Percentiles rank a stretch among this genome's conserved stretches.
Evolutionary conservation across 2,329 filamentous ascomycete genomes (phyloP).

Genomic region (Scedosporium aurantiacum): DNA sequence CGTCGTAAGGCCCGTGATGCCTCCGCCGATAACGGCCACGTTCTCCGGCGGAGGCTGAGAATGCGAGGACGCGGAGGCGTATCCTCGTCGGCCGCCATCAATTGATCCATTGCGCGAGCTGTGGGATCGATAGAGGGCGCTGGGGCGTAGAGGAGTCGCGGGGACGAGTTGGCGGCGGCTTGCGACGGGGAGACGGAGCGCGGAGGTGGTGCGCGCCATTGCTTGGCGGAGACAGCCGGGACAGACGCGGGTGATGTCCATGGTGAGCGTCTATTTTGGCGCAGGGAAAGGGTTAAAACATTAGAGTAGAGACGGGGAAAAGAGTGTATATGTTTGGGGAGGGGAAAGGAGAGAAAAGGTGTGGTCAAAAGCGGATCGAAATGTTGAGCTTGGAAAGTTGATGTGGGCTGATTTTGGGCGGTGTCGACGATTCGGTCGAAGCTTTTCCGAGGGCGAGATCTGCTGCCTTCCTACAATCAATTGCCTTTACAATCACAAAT

Average conservation of each 20-base stretch:
- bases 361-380: neutral
- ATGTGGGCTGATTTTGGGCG: neutral
- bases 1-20: slow-evolving; percentile 69
- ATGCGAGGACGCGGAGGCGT: neutral
- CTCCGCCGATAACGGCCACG: slow-evolving; percentile 66
- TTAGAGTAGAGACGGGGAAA: neutral
- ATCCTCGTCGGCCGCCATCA: neutral
- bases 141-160: neutral
- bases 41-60: slow-evolving; percentile 14
- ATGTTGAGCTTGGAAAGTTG: neutral
- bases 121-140: neutral
- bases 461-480: too few relatives aligned
- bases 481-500: too few relatives aligned
- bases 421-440: neutral
- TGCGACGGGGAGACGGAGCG: neutral
- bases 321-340: neutral
- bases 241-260: slow-evolving; percentile 1
- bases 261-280: neutral
- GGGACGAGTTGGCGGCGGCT: neutral
- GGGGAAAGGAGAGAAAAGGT: neutral
- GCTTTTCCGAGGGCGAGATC: neutral
- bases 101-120: neutral
- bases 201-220: neutral
- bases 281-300: neutral
- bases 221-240: neutral